phyloP scores from a whole-genome alignment of 345 rosid species.

The Triadica sebifera region DNA sequence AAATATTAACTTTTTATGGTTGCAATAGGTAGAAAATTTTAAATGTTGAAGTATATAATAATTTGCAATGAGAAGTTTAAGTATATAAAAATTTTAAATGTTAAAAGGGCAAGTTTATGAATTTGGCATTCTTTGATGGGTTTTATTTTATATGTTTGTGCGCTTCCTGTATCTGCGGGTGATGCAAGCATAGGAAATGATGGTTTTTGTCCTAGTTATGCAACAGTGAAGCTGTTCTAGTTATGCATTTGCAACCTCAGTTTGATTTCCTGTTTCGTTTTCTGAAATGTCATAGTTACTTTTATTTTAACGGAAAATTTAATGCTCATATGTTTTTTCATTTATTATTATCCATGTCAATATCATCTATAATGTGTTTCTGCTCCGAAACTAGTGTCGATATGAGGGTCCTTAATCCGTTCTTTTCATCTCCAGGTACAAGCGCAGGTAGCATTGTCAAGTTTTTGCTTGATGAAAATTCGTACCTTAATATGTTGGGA shows the following conservation, averaged over 20 bases:
- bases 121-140: not conserved
- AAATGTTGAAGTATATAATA: too few species aligned
- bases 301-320: not conserved
- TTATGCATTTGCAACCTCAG: not conserved
- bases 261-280: not conserved
- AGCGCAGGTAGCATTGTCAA: slow-evolving; percentile 25
- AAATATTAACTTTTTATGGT: too few species aligned
- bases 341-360: not conserved
- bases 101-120: too few species aligned
- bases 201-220: not conserved
- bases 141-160: not conserved
- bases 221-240: not conserved
- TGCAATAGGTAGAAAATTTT: too few species aligned
- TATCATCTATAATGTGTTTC: not conserved
- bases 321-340: not conserved
- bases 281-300: not conserved
- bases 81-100: too few species aligned
- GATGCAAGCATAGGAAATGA: not conserved
- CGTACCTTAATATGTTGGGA: not conserved
- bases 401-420: not conserved
- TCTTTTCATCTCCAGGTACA: slow-evolving; percentile 19
- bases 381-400: not conserved
- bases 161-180: not conserved
- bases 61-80: too few species aligned
- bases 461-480: not conserved